Conservation (phyloP, 176 grass and related monocot genomes). For the Musa acuminata region DNA sequence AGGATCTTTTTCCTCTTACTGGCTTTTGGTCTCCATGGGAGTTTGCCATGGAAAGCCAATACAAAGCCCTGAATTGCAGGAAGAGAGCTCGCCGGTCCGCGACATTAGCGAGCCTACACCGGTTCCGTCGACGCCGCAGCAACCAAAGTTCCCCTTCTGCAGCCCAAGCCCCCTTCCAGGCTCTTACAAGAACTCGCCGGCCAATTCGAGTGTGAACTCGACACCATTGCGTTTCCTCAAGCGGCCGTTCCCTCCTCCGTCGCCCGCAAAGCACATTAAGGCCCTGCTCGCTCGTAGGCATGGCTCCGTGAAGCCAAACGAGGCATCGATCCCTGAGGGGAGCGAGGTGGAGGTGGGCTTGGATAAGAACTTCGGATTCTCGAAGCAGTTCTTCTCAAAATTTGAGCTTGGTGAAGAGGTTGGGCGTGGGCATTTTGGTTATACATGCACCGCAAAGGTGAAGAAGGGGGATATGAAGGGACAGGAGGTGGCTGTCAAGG, state of each 20-base stretch:
- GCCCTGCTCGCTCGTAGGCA: slow-evolving; percentile 82
- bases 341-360: slow-evolving; percentile 68
- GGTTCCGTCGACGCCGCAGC: slow-evolving; percentile 62
- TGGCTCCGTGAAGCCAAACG: slow-evolving; percentile 91
- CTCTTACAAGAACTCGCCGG: slow-evolving; percentile 86
- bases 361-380: slow-evolving; percentile 96
- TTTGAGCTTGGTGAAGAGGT: slow-evolving; percentile 94
- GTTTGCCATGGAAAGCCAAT: slow-evolving; percentile 71
- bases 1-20: neutral
- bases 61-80: slow-evolving; percentile 42
- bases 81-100: slow-evolving; percentile 28
- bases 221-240: slow-evolving; percentile 76
- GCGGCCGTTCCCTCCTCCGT: slow-evolving; percentile 92
- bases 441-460: slow-evolving; percentile 81
- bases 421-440: slow-evolving; percentile 93
- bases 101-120: slow-evolving; percentile 27
- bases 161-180: slow-evolving; percentile 81
- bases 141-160: slow-evolving; percentile 91
- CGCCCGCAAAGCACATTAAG: slow-evolving; percentile 95
- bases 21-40: slow-evolving; percentile 48
- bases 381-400: slow-evolving; percentile 87
- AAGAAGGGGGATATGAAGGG: slow-evolving; percentile 98
- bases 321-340: slow-evolving; percentile 86
- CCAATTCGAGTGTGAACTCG: slow-evolving; percentile 79
- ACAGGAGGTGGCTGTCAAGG: slow-evolving; percentile 93